These are phyloP conservation scores for Lactarius vividus DNA, from an alignment of 768 basidiomycete genomes.

Conservation along the genomic window DNA sequence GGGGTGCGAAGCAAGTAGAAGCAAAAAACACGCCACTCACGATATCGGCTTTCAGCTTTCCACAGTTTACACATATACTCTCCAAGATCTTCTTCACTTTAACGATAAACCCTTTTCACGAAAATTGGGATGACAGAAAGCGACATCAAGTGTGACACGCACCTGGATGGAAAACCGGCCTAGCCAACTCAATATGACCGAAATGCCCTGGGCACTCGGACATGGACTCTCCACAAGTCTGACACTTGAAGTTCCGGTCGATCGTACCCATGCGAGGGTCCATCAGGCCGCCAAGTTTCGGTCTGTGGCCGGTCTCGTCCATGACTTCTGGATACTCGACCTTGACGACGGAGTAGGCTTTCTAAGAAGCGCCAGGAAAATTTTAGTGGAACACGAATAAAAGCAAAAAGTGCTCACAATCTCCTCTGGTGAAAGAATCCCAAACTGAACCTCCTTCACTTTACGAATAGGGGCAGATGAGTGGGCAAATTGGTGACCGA, in stretches of 20 bases:
- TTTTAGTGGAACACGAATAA: not conserved
- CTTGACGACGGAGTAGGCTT: conserved; percentile 98
- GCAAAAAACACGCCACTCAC: conserved; percentile 81
- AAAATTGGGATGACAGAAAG: not conserved
- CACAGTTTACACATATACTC: conserved; percentile 98
- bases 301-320: conserved; percentile 89
- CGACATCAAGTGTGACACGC: conserved; percentile 33
- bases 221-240: conserved; percentile 99
- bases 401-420: conserved; percentile 62
- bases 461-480: conserved; percentile 94
- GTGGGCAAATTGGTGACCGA: conserved; percentile 87
- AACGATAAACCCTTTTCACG: conserved; percentile 76
- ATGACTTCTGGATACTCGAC: conserved; percentile 98
- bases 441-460: conserved; percentile 97
- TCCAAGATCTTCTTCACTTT: conserved; percentile 99
- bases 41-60: conserved; percentile 94
- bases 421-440: conserved; percentile 97
- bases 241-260: conserved; percentile 97
- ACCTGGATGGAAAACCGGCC: conserved; percentile 98
- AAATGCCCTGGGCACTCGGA: conserved; percentile 99
- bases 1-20: conserved; percentile 90
- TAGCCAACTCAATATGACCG: conserved; percentile 95
- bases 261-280: conserved; percentile 98
- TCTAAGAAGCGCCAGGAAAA: conserved; percentile 48
- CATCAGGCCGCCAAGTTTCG: conserved; percentile 93